Evolutionary conservation across 2,329 filamentous ascomycete species (phyloP).

Genomic region (Xylariaceae sp.): DNA sequence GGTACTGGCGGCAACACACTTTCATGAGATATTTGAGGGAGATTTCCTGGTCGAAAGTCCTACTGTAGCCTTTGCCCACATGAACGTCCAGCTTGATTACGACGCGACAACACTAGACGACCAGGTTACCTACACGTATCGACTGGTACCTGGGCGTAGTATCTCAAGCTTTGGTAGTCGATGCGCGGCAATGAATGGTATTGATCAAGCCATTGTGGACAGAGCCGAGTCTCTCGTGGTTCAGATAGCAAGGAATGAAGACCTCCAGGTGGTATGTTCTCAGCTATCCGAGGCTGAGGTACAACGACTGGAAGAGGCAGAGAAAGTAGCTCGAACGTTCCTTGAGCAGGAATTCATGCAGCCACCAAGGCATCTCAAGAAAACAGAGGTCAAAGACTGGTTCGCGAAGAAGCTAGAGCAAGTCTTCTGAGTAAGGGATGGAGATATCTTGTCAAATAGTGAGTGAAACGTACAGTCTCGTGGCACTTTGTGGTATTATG

Average conservation of each 20-base stretch:
- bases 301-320: constrained; percentile 63
- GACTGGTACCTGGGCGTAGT: constrained; percentile 62
- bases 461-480: too few species aligned
- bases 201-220: constrained; percentile 66
- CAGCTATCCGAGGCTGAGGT: constrained; percentile 61
- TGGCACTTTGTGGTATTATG: too few species aligned
- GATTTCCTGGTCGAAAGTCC: constrained; percentile 48
- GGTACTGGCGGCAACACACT: constrained; percentile 59
- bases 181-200: constrained; percentile 84
- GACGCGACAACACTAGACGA: constrained; percentile 48
- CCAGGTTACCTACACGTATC: constrained; percentile 72
- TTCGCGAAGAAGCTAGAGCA: constrained; percentile 22
- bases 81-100: constrained; percentile 63
- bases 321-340: constrained; percentile 55
- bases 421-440: constrained; percentile 10
- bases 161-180: constrained; percentile 78
- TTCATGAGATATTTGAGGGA: constrained; percentile 68
- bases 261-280: constrained; percentile 70
- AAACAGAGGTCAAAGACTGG: constrained; percentile 7
- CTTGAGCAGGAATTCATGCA: constrained; percentile 39
- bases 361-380: constrained; percentile 1
- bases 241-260: constrained; percentile 67
- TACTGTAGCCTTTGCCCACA: constrained; percentile 59
- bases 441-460: too few species aligned
- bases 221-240: constrained; percentile 71